Evolutionary conservation across 768 basidiomycete genomes (phyloP), one percentile per base, ranked within the genome.

Genomic region (Rhodotorula toruloides): DNA sequence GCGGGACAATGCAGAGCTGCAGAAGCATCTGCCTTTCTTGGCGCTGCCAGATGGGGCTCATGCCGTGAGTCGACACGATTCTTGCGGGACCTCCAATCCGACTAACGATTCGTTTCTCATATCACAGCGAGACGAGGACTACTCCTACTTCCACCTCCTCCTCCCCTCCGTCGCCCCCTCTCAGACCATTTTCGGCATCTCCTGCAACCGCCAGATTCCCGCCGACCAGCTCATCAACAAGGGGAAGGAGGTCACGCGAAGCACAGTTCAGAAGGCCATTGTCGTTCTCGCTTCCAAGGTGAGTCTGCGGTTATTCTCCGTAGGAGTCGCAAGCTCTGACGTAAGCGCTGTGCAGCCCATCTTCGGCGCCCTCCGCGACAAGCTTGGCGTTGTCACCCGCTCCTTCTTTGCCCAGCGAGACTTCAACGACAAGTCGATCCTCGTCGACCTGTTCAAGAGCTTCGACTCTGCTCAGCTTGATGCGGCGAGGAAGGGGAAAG

Each of bases 41-140:
- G 96, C 96, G 1, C 82, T 99, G 34, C 96, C 96, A 3, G 96
- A 99, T 74, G 96, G 96, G 25, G 96, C 96, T 16, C 96, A 99
- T 79, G 77, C 96, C 72, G 91, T 93, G 73, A 68, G 87, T 79
- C 34, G n/a, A n/a, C n/a, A n/a, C n/a, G n/a, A n/a, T n/a, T n/a
- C n/a, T n/a, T n/a, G n/a, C n/a, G n/a, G n/a, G n/a, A n/a, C n/a
- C n/a, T n/a, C n/a, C n/a, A n/a, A n/a, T n/a, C n/a, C n/a, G n/a
- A 46, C 46, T 13, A 29, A n/a, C 39, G 4, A 3, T 3, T 21
- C 14, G 13, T 3, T 17, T 9, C 22, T n/a, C 36, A 25, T 7
- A 8, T 2, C 66, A 12, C 73, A 91, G 89, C 87, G 85, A 70
- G 80, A 85, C 27, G 94, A 98, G 80, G 96, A 99, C 76, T 98